A percentile compares a stretch with the other conserved stretches of the same genome.
phyloP scores from a whole-genome alignment of 148 eudicot genomes.

The Euryodendron excelsum region DNA sequence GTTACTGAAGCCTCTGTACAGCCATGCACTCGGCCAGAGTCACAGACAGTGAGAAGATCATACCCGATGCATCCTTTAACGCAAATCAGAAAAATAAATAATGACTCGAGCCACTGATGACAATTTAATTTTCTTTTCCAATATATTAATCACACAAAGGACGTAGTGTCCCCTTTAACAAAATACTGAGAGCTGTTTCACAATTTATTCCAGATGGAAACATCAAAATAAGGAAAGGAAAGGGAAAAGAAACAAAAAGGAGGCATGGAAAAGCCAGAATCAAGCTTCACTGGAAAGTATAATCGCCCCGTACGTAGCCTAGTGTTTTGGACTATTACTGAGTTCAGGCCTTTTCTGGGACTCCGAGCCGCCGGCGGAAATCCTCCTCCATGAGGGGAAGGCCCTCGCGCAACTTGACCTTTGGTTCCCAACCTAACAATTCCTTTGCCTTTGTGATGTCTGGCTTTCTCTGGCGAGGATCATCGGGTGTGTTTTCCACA shows the following conservation, averaged over 20 bases:
- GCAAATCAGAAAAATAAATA: too few species aligned
- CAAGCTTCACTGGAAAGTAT: neutral
- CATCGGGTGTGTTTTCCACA: constrained; percentile 89
- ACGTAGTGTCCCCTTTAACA: neutral
- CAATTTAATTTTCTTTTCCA: neutral
- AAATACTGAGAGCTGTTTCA: neutral
- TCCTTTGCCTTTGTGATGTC: constrained; percentile 82
- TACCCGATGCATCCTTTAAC: too few species aligned
- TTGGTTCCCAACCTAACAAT: constrained; percentile 92
- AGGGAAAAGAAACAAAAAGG: neutral
- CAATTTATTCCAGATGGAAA: constrained; percentile 10
- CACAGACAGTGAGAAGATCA: too few species aligned
- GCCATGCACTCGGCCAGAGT: too few species aligned
- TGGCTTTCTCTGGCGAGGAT: constrained; percentile 94
- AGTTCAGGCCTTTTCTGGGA: constrained; percentile 23
- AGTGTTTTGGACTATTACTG: neutral
- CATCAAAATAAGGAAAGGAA: neutral
- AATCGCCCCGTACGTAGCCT: neutral
- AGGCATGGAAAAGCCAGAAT: neutral
- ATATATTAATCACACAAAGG: neutral
- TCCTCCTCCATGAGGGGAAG: constrained; percentile 92
- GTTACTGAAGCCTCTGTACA: too few species aligned
- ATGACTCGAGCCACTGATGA: neutral
- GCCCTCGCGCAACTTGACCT: constrained; percentile 72
- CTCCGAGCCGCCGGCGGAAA: constrained; percentile 77